Evolutionary conservation across 768 basidiomycete species (phyloP), one percentile per base, ranked within the genome.

Genomic region (Tylopilus plumbeoviolaceoides): DNA sequence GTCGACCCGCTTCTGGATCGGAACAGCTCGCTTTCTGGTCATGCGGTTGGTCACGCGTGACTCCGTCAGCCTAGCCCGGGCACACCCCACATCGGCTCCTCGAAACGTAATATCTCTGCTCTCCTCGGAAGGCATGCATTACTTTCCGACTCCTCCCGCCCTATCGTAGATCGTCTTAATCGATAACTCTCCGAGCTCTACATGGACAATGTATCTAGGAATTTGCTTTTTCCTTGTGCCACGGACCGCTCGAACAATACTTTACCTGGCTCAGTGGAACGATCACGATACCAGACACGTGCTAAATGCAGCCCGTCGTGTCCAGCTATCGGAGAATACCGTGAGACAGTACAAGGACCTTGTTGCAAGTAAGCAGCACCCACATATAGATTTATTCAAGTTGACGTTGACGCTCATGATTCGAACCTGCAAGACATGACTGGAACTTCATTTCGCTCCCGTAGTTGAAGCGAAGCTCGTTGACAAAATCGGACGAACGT

Each of bases 41-140:
- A 59, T 28, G 59, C 50, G 50, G 53, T 50, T 47, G 46, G 54
- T 56, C 58, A 51, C 36, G 18, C 50, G 58, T 55, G 54, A 51
- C 51, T 51, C 49, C 51, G 23, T 23, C 23, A 23, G 23, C 23
- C 23, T 23, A 23, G 23, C 23, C 23, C 23, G 23, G 23, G 5
- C 23, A 23, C 23, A 23, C 23, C 7, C 8, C 21, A 30, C 18
- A 10, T 23, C 5, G 23, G 23, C 23, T 23, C 23, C 4, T 35
- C 14, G 12, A 17, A 36, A 36, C 35, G 35, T 36, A 36, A 36
- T 36, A 36, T 33, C 33, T 36, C 35, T 23, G 23, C 23, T 23
- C 23, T 23, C 23, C 23, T 23, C 23, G 23, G 23, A 23, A 5
- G 23, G 23, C 23, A 23, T 23, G 23, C 23, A 23, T 23, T 23